A percentile compares a stretch with the other conserved stretches of the same genome.
Evolutionary conservation across 106 monocot genomes (phyloP).

Genomic region (Posidonia australis): DNA sequence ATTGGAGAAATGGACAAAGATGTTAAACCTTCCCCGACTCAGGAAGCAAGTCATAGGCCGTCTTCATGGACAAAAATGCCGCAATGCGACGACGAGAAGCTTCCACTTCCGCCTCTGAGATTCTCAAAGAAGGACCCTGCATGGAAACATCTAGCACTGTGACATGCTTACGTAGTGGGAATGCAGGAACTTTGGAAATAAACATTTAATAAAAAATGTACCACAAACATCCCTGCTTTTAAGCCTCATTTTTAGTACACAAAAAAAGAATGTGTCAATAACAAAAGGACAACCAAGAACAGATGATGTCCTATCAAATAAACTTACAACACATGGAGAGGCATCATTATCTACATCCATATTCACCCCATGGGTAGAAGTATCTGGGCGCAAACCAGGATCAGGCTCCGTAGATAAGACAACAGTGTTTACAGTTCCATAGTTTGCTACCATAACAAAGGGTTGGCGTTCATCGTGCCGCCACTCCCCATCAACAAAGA

Average conservation of each 20-base stretch:
- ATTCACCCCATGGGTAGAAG: slow-evolving; percentile 25
- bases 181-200: not conserved
- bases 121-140: slow-evolving; percentile 20
- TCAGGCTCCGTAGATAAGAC: slow-evolving; percentile 43
- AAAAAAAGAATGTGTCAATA: not conserved
- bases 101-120: slow-evolving; percentile 48
- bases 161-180: slow-evolving; percentile 18
- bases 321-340: slow-evolving; percentile 41
- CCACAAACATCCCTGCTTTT: no score
- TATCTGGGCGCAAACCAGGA: slow-evolving; percentile 29
- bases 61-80: slow-evolving; percentile 44
- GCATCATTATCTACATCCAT: slow-evolving; percentile 84
- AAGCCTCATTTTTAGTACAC: not conserved
- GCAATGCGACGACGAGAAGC: slow-evolving; percentile 49
- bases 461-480: slow-evolving; percentile 80
- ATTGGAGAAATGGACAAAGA: not conserved
- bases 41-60: slow-evolving; percentile 77
- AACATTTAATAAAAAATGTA: no score
- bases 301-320: not conserved
- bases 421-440: slow-evolving; percentile 80
- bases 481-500: slow-evolving; percentile 93
- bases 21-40: slow-evolving; percentile 73
- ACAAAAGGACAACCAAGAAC: no score
- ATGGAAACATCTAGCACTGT: slow-evolving; percentile 21
- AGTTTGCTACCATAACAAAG: slow-evolving; percentile 36